Conservation (phyloP, 2,329 filamentous ascomycete genomes). For the Lasiodiplodia gonubiensis region DNA sequence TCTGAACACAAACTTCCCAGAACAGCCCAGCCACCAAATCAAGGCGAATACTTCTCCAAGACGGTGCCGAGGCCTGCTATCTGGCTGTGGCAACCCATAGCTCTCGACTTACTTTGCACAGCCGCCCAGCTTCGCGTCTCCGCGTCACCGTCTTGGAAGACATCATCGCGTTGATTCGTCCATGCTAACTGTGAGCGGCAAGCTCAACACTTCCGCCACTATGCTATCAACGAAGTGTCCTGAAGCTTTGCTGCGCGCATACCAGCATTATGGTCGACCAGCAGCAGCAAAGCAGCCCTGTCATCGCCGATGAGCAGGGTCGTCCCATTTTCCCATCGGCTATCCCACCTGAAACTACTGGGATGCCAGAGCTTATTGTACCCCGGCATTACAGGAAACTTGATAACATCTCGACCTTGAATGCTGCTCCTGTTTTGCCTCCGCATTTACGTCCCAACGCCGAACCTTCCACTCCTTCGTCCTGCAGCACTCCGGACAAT, state of each 20-base stretch:
- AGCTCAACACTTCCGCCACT: not conserved
- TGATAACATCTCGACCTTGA: conserved; percentile 3
- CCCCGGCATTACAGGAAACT: conserved; percentile 7
- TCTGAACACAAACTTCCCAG: not conserved
- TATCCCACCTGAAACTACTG: conserved; percentile 25
- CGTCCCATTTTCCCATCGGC: conserved; percentile 7
- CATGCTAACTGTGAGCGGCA: not conserved
- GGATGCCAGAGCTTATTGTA: conserved; percentile 19
- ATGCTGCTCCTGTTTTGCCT: not conserved
- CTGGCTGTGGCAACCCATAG: not conserved
- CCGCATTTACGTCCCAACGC: not conserved
- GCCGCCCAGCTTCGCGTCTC: conserved; percentile 3
- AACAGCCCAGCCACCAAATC: conserved; percentile 8
- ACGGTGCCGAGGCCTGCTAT: not conserved
- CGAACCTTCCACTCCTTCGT: not conserved
- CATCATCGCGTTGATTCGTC: not conserved
- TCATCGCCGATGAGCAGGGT: conserved; percentile 16
- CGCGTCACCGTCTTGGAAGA: conserved; percentile 1
- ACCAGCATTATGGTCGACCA: not conserved
- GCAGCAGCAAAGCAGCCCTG: conserved; percentile 11
- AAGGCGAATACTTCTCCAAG: conserved; percentile 2
- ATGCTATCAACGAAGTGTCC: not conserved
- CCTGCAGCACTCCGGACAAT: not conserved
- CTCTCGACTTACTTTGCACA: not conserved
- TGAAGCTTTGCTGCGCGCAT: not conserved